Conservation (phyloP, 2,329 filamentous ascomycete species). For the Sporothrix protearum region DNA sequence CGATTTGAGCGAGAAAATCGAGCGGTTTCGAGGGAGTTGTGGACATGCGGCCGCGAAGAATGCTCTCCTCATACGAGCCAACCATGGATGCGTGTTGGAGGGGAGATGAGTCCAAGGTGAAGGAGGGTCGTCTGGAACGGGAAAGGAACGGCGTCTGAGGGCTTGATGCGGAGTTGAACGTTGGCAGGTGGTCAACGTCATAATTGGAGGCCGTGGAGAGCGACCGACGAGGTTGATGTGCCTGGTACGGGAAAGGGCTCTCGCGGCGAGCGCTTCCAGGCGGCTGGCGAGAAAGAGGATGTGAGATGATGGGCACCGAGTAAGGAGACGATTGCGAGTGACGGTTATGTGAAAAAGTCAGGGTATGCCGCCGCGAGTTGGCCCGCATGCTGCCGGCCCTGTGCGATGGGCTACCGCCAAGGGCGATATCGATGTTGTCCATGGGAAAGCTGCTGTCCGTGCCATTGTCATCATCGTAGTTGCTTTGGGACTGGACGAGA, state of each 20-base stretch:
- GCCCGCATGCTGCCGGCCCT: constrained; percentile 16
- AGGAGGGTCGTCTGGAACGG: constrained; percentile 63
- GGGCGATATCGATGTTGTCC: constrained; percentile 48
- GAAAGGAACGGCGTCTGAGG: constrained; percentile 48
- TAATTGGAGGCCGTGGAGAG: constrained; percentile 58
- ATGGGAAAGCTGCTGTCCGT: constrained; percentile 39
- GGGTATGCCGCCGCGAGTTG: constrained; percentile 62
- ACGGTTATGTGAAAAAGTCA: constrained; percentile 56
- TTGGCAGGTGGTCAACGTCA: constrained; percentile 27
- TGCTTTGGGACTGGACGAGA: constrained; percentile 82
- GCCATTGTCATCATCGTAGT: constrained; percentile 54
- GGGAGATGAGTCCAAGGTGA: constrained; percentile 69
- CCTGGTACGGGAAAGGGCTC: constrained; percentile 63
- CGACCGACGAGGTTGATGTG: constrained; percentile 74
- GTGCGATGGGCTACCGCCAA: constrained; percentile 34
- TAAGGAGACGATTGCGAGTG: constrained; percentile 38
- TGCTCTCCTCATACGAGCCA: constrained; percentile 96
- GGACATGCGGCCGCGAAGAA: constrained; percentile 92
- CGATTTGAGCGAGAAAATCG: constrained; percentile 91
- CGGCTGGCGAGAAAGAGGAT: constrained; percentile 35
- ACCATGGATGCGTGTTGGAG: constrained; percentile 93
- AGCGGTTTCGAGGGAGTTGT: constrained; percentile 89
- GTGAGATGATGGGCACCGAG: constrained; percentile 21
- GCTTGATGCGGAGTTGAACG: constrained; percentile 33
- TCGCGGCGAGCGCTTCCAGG: constrained; percentile 52